These are phyloP conservation scores for Cercospora janseana DNA, from an alignment of 2,329 filamentous ascomycete genomes.

Conservation along the genomic window DNA sequence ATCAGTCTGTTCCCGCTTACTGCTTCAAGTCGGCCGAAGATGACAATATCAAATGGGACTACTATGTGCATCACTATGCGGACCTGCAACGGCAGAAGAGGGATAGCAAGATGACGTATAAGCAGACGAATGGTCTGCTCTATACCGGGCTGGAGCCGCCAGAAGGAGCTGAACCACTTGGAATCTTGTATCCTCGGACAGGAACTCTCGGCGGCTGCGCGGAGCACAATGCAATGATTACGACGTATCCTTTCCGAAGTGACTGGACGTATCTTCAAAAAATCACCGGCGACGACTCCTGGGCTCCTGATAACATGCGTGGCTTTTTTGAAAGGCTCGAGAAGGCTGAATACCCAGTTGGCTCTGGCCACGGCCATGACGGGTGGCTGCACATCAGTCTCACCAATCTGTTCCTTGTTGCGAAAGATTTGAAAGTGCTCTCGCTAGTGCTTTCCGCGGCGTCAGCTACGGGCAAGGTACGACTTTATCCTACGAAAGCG, in stretches of 20 bases:
- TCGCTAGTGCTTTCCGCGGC: conserved; percentile 54
- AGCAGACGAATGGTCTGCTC: conserved; percentile 42
- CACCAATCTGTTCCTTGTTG: conserved; percentile 52
- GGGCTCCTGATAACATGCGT: conserved; percentile 59
- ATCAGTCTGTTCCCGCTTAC: conserved; percentile 57
- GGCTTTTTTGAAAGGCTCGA: conserved; percentile 57
- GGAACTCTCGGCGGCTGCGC: conserved; percentile 53
- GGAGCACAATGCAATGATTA: conserved; percentile 61
- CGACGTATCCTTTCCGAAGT: conserved; percentile 56
- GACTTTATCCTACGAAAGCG: conserved; percentile 37
- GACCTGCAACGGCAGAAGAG: conserved; percentile 53
- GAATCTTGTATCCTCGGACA: conserved; percentile 59
- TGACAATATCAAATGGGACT: conserved; percentile 59
- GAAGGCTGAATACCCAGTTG: conserved; percentile 50
- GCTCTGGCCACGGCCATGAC: conserved; percentile 54
- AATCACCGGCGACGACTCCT: conserved; percentile 61
- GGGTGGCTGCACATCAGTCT: conserved; percentile 58
- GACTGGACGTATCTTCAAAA: conserved; percentile 60
- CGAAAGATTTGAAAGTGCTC: conserved; percentile 55
- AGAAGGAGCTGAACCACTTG: conserved; percentile 51
- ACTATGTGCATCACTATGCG: conserved; percentile 62
- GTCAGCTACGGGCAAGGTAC: conserved; percentile 52
- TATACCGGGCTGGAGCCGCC: conserved; percentile 59
- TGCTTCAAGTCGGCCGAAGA: conserved; percentile 57
- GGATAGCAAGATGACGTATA: conserved; percentile 61